Evolutionary conservation across 2,329 filamentous ascomycete genomes (phyloP), one percentile per base, ranked within the genome.

Genomic region (Arthrobotrys conoides): DNA sequence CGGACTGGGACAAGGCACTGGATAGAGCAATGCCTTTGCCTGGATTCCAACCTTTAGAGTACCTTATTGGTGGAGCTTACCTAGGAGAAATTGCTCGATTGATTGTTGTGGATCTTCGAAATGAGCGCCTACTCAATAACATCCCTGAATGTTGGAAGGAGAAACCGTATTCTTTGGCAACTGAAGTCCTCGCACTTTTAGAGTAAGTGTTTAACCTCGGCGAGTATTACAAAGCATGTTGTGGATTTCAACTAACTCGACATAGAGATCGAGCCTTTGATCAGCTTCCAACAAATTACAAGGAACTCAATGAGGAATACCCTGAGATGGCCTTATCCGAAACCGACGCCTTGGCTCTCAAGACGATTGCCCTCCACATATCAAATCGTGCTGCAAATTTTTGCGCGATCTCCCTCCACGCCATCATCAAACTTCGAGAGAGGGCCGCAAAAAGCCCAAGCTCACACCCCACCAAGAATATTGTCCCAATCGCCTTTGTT

Each of bases 31-130:
- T 90, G 79, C 85, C 87, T 12, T 85, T 86, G 66, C 89, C 89
- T 0, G 87, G 88, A 24, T 90, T 90, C 79, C 89, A 91, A 80
- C 89, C 89, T 0, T 83, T 90, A 10, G 89, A 91, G 83, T 86
- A 90, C 79, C 85, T 91, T 79, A 88, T 91, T 49, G 89, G 89
- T 81, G 90, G 90, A 41, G 89, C 88, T 81, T 92, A 92, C 82
- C 84, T 92, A 1, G 90, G 90, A 59, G 90, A 92, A 83, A 87
- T 92, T 57, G 88, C 87, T 80, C 86, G 90, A 33, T 64, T 64
- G 24, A 27, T 78, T 0, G 51, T 78, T 38, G 1, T 68, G 5
- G 75, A 72, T 64, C 6, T 51, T 18, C 33, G 18, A 51, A 6
- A 44, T 6, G 44, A 51, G 12, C 20, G 30, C 2, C 20, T 78